Conservation (phyloP, 148 eudicot species). For the Spergularia marina region DNA sequence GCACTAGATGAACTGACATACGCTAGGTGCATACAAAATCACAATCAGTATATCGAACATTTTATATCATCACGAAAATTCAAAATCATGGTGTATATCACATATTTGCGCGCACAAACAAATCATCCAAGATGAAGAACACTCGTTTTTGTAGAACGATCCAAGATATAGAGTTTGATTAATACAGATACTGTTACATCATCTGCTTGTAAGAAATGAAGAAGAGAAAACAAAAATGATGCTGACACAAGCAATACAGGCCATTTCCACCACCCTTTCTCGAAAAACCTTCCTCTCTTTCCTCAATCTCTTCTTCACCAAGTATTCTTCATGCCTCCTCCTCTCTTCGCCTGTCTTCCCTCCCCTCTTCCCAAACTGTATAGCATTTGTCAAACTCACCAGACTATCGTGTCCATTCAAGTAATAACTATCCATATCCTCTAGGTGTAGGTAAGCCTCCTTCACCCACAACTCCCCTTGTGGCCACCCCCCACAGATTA, state of each 20-base stretch:
- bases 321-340: neutral
- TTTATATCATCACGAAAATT: too few relatives aligned
- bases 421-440: neutral
- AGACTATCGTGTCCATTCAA: neutral
- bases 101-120: too few relatives aligned
- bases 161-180: too few relatives aligned
- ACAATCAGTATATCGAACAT: too few relatives aligned
- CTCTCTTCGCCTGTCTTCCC: too few relatives aligned
- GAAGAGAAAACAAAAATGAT: neutral
- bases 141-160: too few relatives aligned
- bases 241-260: neutral
- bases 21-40: too few relatives aligned
- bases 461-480: too few relatives aligned
- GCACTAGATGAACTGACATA: too few relatives aligned
- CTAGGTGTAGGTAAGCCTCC: neutral
- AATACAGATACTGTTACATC: neutral
- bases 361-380: neutral
- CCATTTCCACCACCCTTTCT: neutral
- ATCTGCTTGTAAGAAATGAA: neutral
- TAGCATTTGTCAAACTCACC: neutral
- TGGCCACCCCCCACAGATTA: too few relatives aligned
- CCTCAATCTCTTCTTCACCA: neutral
- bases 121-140: too few relatives aligned
- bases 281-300: neutral
- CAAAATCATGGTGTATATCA: too few relatives aligned